phyloP scores from a whole-genome alignment of 2,329 filamentous ascomycete species.

The Claviceps sp. region DNA sequence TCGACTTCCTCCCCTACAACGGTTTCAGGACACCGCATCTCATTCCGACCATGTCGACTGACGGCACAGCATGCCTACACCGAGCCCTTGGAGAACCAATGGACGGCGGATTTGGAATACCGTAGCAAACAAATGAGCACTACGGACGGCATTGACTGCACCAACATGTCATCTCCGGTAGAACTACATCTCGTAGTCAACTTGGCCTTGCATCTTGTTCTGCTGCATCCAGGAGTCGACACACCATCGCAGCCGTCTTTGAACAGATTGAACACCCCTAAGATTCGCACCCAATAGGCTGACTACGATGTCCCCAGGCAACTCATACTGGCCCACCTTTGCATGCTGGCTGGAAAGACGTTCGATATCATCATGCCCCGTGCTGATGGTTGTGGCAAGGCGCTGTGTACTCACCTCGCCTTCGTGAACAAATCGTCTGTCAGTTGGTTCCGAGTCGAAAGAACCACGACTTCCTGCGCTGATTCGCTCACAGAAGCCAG shows the following conservation, averaged over 20 bases:
- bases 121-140: too few species aligned
- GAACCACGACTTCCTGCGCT: not conserved
- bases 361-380: not conserved
- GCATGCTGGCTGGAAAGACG: not conserved
- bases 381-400: not conserved
- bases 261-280: not conserved
- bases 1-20: not conserved
- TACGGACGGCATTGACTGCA: too few species aligned
- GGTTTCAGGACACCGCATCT: not conserved
- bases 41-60: not conserved
- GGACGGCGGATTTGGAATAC: not conserved
- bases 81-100: not conserved
- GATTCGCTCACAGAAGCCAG: not conserved
- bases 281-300: not conserved
- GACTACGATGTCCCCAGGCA: not conserved
- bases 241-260: constrained; percentile 1
- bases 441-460: not conserved
- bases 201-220: not conserved
- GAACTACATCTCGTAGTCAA: constrained; percentile 2
- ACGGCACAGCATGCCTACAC: not conserved
- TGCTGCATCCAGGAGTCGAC: constrained; percentile 1
- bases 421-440: not conserved
- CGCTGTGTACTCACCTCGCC: not conserved
- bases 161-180: not conserved
- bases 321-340: not conserved